Percentiles rank a stretch among this genome's conserved stretches.
Conservation (phyloP, 768 basidiomycete genomes). For the Collybiopsis luxurians region DNA sequence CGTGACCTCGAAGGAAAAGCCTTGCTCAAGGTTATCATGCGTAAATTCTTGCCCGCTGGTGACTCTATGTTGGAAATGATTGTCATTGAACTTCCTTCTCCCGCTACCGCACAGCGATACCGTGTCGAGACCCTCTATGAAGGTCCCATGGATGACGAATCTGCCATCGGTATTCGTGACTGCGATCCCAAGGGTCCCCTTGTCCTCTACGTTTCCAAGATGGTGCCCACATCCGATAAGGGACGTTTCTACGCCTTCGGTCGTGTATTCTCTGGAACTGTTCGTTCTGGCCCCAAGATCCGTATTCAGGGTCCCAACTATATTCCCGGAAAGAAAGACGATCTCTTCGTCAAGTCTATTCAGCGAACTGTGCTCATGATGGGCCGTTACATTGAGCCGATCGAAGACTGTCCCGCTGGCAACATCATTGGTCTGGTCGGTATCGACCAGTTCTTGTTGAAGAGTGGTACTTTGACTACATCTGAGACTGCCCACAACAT, state of each 20-base stretch:
- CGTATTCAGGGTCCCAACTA: constrained; percentile 99
- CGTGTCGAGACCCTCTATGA: constrained; percentile 99
- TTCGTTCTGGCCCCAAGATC: constrained; percentile 95
- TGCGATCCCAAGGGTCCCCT: constrained; percentile 96
- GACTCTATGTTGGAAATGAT: constrained; percentile 99
- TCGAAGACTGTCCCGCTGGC: constrained; percentile 98
- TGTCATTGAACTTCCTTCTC: constrained; percentile 98
- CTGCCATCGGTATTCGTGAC: constrained; percentile 96
- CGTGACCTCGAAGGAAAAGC: constrained; percentile 93
- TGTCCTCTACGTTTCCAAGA: constrained; percentile 98
- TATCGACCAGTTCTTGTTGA: constrained; percentile 99
- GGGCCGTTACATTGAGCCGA: constrained; percentile 98
- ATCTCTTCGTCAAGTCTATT: constrained; percentile 95
- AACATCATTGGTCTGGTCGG: constrained; percentile 99
- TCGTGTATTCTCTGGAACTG: constrained; percentile 99
- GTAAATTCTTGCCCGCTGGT: constrained; percentile 99
- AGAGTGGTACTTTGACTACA: constrained; percentile 96
- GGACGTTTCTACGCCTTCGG: constrained; percentile 99
- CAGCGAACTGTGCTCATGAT: constrained; percentile 99
- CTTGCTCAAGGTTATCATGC: constrained; percentile 97
- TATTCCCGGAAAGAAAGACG: constrained; percentile 97
- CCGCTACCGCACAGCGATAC: constrained; percentile 94
- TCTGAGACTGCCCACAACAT: constrained; percentile 99
- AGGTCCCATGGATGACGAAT: constrained; percentile 99
- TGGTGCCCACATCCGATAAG: constrained; percentile 99